Evolutionary conservation across 164 flowering plant species (phyloP).

Genomic region (Stephania cephalantha): DNA sequence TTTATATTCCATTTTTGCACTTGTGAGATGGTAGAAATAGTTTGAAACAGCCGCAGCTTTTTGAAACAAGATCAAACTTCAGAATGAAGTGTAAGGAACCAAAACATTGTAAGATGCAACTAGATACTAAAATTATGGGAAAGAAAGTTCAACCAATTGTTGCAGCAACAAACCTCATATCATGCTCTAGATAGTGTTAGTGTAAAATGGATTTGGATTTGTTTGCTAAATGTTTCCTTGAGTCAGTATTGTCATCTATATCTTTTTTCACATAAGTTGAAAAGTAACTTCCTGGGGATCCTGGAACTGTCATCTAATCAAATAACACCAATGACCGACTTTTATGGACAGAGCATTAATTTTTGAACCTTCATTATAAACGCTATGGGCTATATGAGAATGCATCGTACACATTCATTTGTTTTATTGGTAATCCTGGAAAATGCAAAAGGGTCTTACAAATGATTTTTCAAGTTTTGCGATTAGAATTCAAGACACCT

Average conservation of each 20-base stretch:
- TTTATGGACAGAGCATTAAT: not conserved
- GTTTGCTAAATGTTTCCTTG: not conserved
- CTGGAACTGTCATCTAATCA: not conserved
- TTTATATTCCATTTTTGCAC: too few species aligned
- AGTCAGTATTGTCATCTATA: not conserved
- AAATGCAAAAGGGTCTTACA: not conserved
- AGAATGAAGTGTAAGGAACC: not conserved
- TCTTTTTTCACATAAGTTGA: not conserved
- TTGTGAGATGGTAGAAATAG: too few species aligned
- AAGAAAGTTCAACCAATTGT: too few species aligned
- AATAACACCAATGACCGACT: not conserved
- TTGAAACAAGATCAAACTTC: not conserved
- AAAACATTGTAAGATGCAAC: too few species aligned
- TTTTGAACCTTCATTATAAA: not conserved
- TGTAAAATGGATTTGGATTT: not conserved
- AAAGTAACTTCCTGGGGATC: not conserved
- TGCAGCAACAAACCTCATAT: too few species aligned
- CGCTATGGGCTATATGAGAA: not conserved
- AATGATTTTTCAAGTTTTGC: not conserved
- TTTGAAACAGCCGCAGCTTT: too few species aligned
- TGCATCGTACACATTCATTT: not conserved
- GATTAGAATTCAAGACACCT: too few species aligned
- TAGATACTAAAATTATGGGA: too few species aligned
- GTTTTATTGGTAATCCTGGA: not conserved
- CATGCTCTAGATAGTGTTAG: too few species aligned